Base-by-base conservation (phyloP, 345 rosid genomes). In the Eucalyptus regnans region DNA sequence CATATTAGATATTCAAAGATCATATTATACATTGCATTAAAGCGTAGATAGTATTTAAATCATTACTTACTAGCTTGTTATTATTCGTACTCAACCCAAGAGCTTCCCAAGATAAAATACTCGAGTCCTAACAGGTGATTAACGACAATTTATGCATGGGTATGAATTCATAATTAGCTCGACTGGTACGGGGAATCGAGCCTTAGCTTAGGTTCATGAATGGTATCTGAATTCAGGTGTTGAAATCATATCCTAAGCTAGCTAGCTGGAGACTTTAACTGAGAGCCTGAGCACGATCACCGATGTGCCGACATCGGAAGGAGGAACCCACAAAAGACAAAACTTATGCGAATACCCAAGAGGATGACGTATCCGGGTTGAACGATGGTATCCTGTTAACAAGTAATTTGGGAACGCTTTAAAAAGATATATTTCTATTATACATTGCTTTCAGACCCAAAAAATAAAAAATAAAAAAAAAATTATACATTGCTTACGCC, bases 381-480 rank as follows among this genome's bases (percentile, higher is more conserved):
- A 76, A 76, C 83, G 13, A 18, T 18, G 7, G 12, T 37, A 76
- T 37, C 14, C 10, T 11, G 83, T 76, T 10, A 10, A 18, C 14
- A 18, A 37, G 46, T 20, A 37, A 37, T 23, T 20, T 20, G 7
- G 46, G 23, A 20, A 41, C 62, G 62, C 62, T 56, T 56, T 52
- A 52, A 52, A 0, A 52, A 18, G 23, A 52, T 52, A 33, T 8
- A 6, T 33, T 68, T 71, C 81, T 18, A 33, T 18, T 17, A 18
- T 37, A 37, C 23, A 5, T 8, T 3, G 44, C 3, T 52, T 52
- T 52, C 58, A 52, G 58, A 52, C 5, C 58, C 58, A 18, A 52
- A 52, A 52, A 4, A 52, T 8, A 1, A 18, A 23, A 23, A 8
- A 23, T 23, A 0, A 9, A 23, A 56, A 0, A 9, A 23, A 20